phyloP scores from a whole-genome alignment of 345 rosid genomes.

The Stellera chamaejasme region DNA sequence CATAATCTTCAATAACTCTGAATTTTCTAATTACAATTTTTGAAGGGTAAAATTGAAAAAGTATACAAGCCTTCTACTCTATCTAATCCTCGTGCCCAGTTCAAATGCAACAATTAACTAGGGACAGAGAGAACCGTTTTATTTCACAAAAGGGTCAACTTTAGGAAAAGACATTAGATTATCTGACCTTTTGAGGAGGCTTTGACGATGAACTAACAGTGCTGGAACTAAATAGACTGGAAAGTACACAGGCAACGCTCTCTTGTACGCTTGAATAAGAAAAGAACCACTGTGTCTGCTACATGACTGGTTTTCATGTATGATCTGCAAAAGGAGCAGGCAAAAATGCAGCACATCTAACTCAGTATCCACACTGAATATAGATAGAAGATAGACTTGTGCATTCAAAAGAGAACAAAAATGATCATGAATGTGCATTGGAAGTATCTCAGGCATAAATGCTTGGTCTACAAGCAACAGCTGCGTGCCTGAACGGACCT shows the following conservation, averaged over 20 bases:
- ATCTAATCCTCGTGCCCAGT: no score
- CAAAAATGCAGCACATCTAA: neutral
- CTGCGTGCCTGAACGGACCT: neutral
- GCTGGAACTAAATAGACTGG: constrained; percentile 94
- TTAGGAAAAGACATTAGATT: neutral
- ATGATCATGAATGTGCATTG: neutral
- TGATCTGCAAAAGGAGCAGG: constrained; percentile 42
- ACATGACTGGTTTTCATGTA: constrained; percentile 88
- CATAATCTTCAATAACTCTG: no score
- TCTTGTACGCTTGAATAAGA: constrained; percentile 67
- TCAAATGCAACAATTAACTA: no score
- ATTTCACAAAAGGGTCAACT: no score
- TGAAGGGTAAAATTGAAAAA: no score
- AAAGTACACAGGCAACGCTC: constrained; percentile 85
- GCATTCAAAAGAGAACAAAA: neutral
- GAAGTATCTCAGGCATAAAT: constrained; percentile 1
- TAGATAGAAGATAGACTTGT: neutral
- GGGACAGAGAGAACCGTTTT: no score
- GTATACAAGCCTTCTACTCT: no score
- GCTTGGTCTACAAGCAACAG: neutral
- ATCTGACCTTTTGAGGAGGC: constrained; percentile 60
- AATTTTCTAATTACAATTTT: no score
- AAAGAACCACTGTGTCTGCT: constrained; percentile 50
- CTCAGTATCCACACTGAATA: constrained; percentile 8
- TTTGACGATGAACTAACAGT: constrained; percentile 84